A percentile compares a stretch with the other conserved stretches of the same genome.
These are phyloP conservation scores for Phaeomoniella chlamydospora DNA, from an alignment of 2,329 filamentous ascomycete genomes.

Conservation along the genomic window DNA sequence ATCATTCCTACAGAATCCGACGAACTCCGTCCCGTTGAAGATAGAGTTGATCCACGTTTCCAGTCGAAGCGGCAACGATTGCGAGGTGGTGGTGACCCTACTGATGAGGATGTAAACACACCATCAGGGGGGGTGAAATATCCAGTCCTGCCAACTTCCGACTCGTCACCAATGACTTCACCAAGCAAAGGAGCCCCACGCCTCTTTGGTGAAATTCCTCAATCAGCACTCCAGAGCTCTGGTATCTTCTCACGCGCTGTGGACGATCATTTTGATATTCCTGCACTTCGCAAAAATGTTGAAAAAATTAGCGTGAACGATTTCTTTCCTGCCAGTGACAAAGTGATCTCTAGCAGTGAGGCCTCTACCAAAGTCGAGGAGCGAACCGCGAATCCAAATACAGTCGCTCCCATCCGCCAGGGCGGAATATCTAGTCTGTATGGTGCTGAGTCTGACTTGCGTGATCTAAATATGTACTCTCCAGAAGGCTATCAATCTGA, in stretches of 20 bases:
- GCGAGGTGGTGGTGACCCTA: slow-evolving; percentile 7
- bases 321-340: slow-evolving; percentile 14
- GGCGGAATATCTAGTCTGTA: slow-evolving; percentile 29
- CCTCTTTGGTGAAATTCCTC: slow-evolving; percentile 47
- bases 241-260: slow-evolving; percentile 24
- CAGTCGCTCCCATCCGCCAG: slow-evolving; percentile 10
- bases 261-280: slow-evolving; percentile 12
- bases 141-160: slow-evolving; percentile 22
- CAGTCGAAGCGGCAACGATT: slow-evolving; percentile 21
- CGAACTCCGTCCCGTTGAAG: neutral
- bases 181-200: slow-evolving; percentile 13
- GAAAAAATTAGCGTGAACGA: slow-evolving; percentile 22
- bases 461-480: slow-evolving; percentile 32
- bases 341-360: neutral
- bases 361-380: neutral
- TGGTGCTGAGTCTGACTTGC: slow-evolving; percentile 31
- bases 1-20: neutral
- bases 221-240: slow-evolving; percentile 39
- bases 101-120: slow-evolving; percentile 4
- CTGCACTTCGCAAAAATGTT: slow-evolving; percentile 10
- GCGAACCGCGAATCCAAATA: no score
- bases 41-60: slow-evolving; percentile 7
- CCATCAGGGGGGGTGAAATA: slow-evolving; percentile 20
- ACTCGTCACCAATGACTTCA: slow-evolving; percentile 5
- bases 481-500: slow-evolving; percentile 18